Evolutionary conservation across 495 filamentous ascomycete species (phyloP), one percentile per base, ranked within the genome.

Genomic region (Terfezia boudieri): DNA sequence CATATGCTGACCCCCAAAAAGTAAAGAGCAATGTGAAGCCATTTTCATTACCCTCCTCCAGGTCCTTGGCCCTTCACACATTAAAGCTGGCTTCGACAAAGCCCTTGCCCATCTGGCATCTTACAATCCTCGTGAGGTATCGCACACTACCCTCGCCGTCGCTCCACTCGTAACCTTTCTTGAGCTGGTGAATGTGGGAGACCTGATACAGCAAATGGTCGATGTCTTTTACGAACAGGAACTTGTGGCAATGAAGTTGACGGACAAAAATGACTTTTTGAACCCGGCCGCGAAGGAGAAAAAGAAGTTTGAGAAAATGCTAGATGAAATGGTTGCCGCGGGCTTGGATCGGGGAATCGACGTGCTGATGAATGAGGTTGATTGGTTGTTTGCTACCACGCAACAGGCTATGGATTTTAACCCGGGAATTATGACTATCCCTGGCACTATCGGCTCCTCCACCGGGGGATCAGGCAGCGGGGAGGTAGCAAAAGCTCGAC

Each of bases 211-310:
- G 51, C 92, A 99, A 64, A 99, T 99, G 92, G 76, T 99, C 55
- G 92, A 99, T 62, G 87, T 99, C 17, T 99, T 99, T 68, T 99
- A 93, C 67, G 84, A 92, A 66, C 88, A 94, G 64, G 89, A 96
- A 66, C 74, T 99, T 37, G 80, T 86, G 7, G 78, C 77, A 0
- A 74, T 78, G 4, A 84, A 83, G 57, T 78, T 99, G 52, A 82
- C 82, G 11, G 89, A 99, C 61, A 78, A 83, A 22, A 88, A 92
- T 60, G 90, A 99, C 67, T 99, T 96, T 62, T 69, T 99, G 37
- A 84, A 90, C 61, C 86, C 87, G 5, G 84, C 87, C 0, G 81
- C 80, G 17, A 80, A 92, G 58, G 87, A 89, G 60, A 99, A 99
- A 75, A 96, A 94, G 69, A 85, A 83, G 50, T 99, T 99, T 57